Conservation (phyloP, 768 basidiomycete species). For the Cyathus striatus region DNA sequence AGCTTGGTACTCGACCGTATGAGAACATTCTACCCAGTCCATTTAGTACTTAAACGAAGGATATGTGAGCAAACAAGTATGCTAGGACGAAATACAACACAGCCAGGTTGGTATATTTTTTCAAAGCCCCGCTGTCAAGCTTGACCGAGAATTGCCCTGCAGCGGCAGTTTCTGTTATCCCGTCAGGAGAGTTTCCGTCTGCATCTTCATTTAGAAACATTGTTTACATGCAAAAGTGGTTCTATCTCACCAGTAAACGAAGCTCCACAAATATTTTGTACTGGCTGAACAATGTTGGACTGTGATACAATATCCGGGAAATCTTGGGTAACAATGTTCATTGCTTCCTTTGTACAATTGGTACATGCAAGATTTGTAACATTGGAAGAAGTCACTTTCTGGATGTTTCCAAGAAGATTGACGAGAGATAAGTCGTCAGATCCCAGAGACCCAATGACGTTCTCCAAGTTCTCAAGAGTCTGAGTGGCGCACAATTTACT, state of each 20-base stretch:
- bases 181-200: slow-evolving; percentile 1
- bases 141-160: not conserved
- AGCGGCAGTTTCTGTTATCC: not conserved
- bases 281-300: slow-evolving; percentile 7
- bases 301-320: slow-evolving; percentile 25
- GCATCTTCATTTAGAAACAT: not conserved
- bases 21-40: no score
- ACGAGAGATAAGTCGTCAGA: slow-evolving; percentile 17
- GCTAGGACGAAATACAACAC: no score
- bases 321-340: slow-evolving; percentile 22
- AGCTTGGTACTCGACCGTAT: no score
- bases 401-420: slow-evolving; percentile 12
- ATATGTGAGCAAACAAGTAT: no score
- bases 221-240: not conserved
- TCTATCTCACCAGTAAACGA: slow-evolving; percentile 33
- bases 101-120: no score
- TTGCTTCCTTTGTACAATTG: slow-evolving; percentile 41
- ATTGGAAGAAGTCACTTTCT: slow-evolving; percentile 19
- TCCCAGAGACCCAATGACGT: slow-evolving; percentile 23
- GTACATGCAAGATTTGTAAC: slow-evolving; percentile 35
- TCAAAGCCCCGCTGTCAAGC: no score
- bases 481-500: slow-evolving; percentile 48
- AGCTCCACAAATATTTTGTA: slow-evolving; percentile 33
- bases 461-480: slow-evolving; percentile 41
- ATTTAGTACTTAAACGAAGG: no score